Evolutionary conservation across 345 rosid species (phyloP).

Genomic region (Brassica juncea): DNA sequence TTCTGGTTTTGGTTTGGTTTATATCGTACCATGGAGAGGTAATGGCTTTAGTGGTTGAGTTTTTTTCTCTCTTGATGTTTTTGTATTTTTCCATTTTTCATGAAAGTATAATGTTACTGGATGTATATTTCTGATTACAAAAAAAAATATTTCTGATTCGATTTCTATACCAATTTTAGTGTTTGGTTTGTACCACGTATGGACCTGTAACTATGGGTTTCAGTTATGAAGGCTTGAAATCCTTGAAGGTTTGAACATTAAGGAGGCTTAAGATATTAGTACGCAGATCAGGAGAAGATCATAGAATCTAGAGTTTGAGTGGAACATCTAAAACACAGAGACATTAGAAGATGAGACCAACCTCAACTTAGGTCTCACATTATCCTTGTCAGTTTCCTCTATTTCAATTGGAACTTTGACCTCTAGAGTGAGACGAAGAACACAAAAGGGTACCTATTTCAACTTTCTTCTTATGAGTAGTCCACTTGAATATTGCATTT

Average conservation of each 20-base stretch:
- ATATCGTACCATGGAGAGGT: slow-evolving; percentile 18
- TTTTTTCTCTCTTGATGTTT: slow-evolving; percentile 2
- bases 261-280: too few species aligned
- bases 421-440: not conserved
- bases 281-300: too few species aligned
- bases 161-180: slow-evolving; percentile 14
- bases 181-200: not conserved
- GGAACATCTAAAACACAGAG: too few species aligned
- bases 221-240: too few species aligned
- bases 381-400: not conserved
- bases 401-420: not conserved
- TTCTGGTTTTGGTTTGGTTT: slow-evolving; percentile 6
- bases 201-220: too few species aligned
- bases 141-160: slow-evolving; percentile 12
- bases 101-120: not conserved
- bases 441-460: not conserved
- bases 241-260: too few species aligned
- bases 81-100: slow-evolving; percentile 20
- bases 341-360: not conserved
- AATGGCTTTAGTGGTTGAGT: slow-evolving; percentile 12
- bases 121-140: slow-evolving; percentile 9
- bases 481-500: too few species aligned
- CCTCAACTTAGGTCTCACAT: not conserved
- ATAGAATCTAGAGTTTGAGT: too few species aligned
- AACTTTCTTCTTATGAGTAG: too few species aligned